These are phyloP conservation scores for Mycena rebaudengoi DNA, from an alignment of 768 basidiomycete genomes.

Conservation along the genomic window DNA sequence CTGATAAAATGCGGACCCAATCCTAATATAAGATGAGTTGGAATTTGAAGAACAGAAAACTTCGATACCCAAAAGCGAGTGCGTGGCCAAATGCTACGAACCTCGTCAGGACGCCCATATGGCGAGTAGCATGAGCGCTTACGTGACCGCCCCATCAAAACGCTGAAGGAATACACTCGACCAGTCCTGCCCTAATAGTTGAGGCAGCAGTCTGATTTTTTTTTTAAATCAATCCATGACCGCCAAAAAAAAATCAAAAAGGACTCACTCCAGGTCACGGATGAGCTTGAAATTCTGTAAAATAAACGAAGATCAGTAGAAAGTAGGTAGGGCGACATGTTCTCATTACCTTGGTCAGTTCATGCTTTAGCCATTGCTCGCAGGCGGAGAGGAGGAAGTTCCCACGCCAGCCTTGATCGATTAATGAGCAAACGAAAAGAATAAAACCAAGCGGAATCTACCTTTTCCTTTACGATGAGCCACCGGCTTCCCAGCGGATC, in stretches of 20 bases:
- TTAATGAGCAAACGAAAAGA: neutral
- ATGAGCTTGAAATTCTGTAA: constrained; percentile 66
- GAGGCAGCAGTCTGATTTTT: constrained; percentile 71
- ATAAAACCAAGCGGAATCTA: constrained; percentile 27
- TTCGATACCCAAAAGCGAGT: constrained; percentile 65
- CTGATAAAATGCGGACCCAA: constrained; percentile 84
- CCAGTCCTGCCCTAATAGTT: constrained; percentile 94
- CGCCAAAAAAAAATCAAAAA: neutral
- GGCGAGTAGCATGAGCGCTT: constrained; percentile 29
- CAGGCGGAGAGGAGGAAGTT: constrained; percentile 89
- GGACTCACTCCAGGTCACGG: constrained; percentile 78
- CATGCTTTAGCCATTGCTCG: constrained; percentile 95
- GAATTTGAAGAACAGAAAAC: neutral
- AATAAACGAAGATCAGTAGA: neutral
- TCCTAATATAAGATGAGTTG: constrained; percentile 44
- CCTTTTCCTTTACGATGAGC: constrained; percentile 95
- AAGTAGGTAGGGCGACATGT: neutral
- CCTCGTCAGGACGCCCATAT: constrained; percentile 32
- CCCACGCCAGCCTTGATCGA: constrained; percentile 83
- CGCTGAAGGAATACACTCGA: constrained; percentile 95
- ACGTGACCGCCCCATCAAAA: constrained; percentile 91
- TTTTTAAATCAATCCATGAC: neutral
- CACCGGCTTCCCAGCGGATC: constrained; percentile 91
- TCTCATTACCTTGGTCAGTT: constrained; percentile 97
- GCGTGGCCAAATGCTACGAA: constrained; percentile 81